Evolutionary conservation across 31 red algal genomes (phyloP).

Genomic region (Asparagopsis taxiformis): DNA sequence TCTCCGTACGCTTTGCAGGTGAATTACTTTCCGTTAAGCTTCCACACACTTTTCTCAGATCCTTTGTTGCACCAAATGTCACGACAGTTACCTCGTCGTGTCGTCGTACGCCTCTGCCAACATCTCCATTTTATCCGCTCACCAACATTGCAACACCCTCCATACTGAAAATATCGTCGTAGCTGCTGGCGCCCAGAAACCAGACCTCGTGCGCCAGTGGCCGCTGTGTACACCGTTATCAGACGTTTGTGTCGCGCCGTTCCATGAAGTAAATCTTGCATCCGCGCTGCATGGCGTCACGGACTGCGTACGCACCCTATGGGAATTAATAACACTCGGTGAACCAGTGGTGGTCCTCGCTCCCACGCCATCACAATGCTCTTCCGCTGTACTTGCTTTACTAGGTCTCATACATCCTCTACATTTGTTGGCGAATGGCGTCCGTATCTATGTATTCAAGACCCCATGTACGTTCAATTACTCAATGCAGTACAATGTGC

Average conservation of each 20-base stretch:
- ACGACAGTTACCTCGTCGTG: constrained; percentile 2
- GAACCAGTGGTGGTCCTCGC: constrained; percentile 35
- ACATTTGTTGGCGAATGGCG: constrained; percentile 64
- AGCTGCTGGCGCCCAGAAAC: background rate
- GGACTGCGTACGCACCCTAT: constrained; percentile 27
- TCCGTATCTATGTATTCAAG: constrained; percentile 62
- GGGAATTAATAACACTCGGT: constrained; percentile 52
- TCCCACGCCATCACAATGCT: constrained; percentile 32
- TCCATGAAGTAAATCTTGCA: constrained; percentile 41
- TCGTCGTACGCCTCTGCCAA: background rate
- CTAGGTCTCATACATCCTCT: constrained; percentile 47
- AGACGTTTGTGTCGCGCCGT: constrained; percentile 7
- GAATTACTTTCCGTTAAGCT: constrained; percentile 5
- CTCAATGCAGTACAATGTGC: background rate
- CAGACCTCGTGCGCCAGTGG: constrained; percentile 16
- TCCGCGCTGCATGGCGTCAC: constrained; percentile 24
- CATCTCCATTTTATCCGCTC: background rate
- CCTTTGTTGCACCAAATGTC: constrained; percentile 36
- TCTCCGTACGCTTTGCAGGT: constrained; percentile 17
- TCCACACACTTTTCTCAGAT: constrained; percentile 16
- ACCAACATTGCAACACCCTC: background rate
- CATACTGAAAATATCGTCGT: background rate
- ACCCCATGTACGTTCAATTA: constrained; percentile 11
- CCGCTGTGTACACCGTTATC: constrained; percentile 13
- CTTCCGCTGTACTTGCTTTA: constrained; percentile 38